Conservation (phyloP, 2,329 filamentous ascomycete species). For the Tolypocladium nubicola region DNA sequence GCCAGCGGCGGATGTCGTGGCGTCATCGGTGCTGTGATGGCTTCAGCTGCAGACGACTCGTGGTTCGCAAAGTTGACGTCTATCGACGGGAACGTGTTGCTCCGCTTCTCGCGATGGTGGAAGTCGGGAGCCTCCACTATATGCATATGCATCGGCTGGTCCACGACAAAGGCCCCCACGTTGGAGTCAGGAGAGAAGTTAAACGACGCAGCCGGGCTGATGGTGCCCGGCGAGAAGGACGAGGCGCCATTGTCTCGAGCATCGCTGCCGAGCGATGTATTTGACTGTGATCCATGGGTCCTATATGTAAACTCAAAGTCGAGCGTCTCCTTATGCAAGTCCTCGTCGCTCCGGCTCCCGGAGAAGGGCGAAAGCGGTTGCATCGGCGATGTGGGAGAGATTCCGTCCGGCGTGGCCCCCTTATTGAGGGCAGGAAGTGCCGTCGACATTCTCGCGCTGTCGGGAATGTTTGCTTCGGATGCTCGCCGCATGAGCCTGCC, state of each 20-base stretch:
- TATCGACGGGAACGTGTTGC: constrained; percentile 74
- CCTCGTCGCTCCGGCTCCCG: constrained; percentile 59
- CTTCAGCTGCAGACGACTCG: not conserved
- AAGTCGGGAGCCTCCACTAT: constrained; percentile 36
- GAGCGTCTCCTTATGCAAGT: constrained; percentile 39
- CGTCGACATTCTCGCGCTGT: constrained; percentile 48
- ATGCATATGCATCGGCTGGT: constrained; percentile 25
- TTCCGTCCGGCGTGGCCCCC: constrained; percentile 38
- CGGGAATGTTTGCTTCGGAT: constrained; percentile 61
- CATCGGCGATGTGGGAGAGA: constrained; percentile 64
- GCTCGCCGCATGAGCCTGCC: constrained; percentile 43
- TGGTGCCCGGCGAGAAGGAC: constrained; percentile 59
- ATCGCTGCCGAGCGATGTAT: constrained; percentile 21
- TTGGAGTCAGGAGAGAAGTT: constrained; percentile 66
- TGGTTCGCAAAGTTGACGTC: constrained; percentile 49
- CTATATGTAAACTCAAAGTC: constrained; percentile 23
- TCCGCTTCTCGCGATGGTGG: constrained; percentile 58
- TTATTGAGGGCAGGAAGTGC: constrained; percentile 20
- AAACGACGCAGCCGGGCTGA: constrained; percentile 67
- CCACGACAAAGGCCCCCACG: constrained; percentile 49
- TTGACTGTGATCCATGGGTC: constrained; percentile 22
- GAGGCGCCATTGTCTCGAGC: constrained; percentile 28
- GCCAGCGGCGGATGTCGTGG: constrained; percentile 36
- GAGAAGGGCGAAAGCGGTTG: constrained; percentile 59
- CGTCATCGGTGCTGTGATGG: constrained; percentile 32